phyloP scores from a whole-genome alignment of 2,329 filamentous ascomycete species.

The Cercospora zeina region DNA sequence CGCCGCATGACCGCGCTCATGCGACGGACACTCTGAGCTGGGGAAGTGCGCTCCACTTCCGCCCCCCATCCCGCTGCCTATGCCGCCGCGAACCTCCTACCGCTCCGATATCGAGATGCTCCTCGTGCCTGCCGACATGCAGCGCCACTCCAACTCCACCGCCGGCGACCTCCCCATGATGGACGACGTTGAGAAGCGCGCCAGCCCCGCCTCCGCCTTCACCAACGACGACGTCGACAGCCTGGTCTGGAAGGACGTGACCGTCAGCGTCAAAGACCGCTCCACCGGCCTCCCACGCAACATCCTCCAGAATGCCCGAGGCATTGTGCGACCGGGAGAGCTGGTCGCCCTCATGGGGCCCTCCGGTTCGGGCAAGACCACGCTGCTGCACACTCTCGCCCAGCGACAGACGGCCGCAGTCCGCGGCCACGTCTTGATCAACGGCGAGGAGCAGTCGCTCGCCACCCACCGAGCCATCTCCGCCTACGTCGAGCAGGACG shows the following conservation, averaged over 20 bases:
- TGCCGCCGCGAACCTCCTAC: slow-evolving; percentile 24
- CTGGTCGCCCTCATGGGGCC: slow-evolving; percentile 79
- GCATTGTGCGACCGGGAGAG: slow-evolving; percentile 57
- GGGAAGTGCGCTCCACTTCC: slow-evolving; percentile 14
- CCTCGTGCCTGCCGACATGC: slow-evolving; percentile 24
- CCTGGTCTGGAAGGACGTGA: slow-evolving; percentile 64
- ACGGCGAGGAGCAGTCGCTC: slow-evolving; percentile 51
- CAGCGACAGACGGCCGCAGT: slow-evolving; percentile 55
- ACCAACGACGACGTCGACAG: slow-evolving; percentile 60
- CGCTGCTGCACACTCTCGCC: slow-evolving; percentile 74
- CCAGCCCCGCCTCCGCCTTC: slow-evolving; percentile 37
- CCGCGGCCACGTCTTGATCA: slow-evolving; percentile 57
- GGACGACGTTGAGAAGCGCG: slow-evolving; percentile 29
- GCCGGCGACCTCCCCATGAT: slow-evolving; percentile 13
- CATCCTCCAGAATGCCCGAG: slow-evolving; percentile 27
- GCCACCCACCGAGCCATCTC: slow-evolving; percentile 55
- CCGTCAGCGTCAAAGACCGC: slow-evolving; percentile 68
- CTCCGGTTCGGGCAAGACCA: slow-evolving; percentile 70
- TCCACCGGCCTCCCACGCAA: slow-evolving; percentile 58
- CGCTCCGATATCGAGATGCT: slow-evolving; percentile 30
- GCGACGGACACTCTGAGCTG: slow-evolving; percentile 3
- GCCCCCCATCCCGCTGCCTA: slow-evolving; percentile 13
- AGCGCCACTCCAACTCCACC: slow-evolving; percentile 17
- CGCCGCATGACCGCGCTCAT: slow-evolving; percentile 16
- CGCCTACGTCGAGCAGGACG: slow-evolving; percentile 81